phyloP scores from a whole-genome alignment of 768 basidiomycete species.

The Sistotremastrum niveocremeum region DNA sequence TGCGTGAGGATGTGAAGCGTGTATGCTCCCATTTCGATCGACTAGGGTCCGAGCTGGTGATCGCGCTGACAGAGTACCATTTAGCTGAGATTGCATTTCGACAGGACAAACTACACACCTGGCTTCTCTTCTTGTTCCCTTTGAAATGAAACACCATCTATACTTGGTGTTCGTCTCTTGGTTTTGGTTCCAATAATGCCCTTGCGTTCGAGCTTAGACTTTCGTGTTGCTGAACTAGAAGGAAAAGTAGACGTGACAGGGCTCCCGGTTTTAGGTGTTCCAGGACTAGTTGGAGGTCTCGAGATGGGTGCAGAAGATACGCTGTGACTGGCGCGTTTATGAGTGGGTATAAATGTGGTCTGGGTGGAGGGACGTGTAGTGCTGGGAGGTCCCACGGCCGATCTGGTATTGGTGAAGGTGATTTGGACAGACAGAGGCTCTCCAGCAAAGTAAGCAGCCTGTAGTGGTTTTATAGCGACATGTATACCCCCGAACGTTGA shows the following conservation, averaged over 20 bases:
- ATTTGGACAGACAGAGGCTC: constrained; percentile 77
- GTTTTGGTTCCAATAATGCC: too few relatives aligned
- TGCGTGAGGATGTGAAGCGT: constrained; percentile 52
- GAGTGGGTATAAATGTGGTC: constrained; percentile 19
- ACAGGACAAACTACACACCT: background rate
- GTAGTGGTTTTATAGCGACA: constrained; percentile 62
- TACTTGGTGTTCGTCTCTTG: too few relatives aligned
- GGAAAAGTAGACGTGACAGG: constrained; percentile 22
- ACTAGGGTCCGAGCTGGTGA: too few relatives aligned
- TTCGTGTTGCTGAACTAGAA: background rate
- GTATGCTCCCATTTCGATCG: too few relatives aligned
- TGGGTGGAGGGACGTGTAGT: constrained; percentile 14
- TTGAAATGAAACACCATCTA: background rate
- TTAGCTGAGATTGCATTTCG: background rate
- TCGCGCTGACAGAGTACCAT: too few relatives aligned
- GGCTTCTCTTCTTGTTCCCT: background rate
- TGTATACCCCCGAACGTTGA: constrained; percentile 28
- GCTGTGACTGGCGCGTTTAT: constrained; percentile 65
- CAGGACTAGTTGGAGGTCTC: constrained; percentile 73
- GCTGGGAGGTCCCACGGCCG: constrained; percentile 26
- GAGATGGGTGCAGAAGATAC: constrained; percentile 74
- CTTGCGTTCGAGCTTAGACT: too few relatives aligned
- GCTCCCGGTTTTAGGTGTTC: constrained; percentile 32
- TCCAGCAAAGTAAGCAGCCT: constrained; percentile 88
- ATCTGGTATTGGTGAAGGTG: constrained; percentile 73